Conservation (phyloP, 2,329 filamentous ascomycete genomes). For the Penicillium sp. region DNA sequence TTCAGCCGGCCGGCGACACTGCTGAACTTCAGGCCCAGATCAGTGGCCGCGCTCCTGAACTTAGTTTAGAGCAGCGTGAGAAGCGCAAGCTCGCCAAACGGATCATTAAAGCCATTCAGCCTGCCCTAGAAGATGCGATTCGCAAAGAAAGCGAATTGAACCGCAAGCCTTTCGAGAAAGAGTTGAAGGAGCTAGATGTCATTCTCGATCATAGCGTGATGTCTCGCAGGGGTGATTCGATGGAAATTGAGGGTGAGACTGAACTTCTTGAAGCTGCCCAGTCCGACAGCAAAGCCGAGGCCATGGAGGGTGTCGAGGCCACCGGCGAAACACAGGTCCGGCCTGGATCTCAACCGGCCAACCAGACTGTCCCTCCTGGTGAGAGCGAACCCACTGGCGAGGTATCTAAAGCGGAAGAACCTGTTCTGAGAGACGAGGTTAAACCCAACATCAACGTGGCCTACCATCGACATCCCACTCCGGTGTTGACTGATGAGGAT, state of each 20-base stretch:
- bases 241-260: constrained; percentile 39
- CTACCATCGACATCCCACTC: constrained; percentile 46
- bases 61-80: constrained; percentile 64
- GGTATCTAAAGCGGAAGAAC: constrained; percentile 23
- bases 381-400: constrained; percentile 6
- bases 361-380: neutral
- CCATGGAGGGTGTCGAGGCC: constrained; percentile 21
- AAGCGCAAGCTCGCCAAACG: constrained; percentile 80
- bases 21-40: constrained; percentile 48
- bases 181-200: constrained; percentile 67
- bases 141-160: constrained; percentile 76
- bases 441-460: constrained; percentile 25
- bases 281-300: constrained; percentile 22
- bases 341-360: constrained; percentile 5
- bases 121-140: constrained; percentile 67
- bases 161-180: constrained; percentile 61
- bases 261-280: constrained; percentile 31
- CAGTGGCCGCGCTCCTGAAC: constrained; percentile 43
- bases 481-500: constrained; percentile 39
- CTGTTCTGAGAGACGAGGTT: constrained; percentile 15
- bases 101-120: constrained; percentile 77
- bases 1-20: constrained; percentile 44
- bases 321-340: constrained; percentile 12
- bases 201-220: constrained; percentile 63
- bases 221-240: constrained; percentile 45